These are phyloP conservation scores for Dichotomocladium elegans DNA, from an alignment of 371 early-diverging fungal species.

Conservation along the genomic window DNA sequence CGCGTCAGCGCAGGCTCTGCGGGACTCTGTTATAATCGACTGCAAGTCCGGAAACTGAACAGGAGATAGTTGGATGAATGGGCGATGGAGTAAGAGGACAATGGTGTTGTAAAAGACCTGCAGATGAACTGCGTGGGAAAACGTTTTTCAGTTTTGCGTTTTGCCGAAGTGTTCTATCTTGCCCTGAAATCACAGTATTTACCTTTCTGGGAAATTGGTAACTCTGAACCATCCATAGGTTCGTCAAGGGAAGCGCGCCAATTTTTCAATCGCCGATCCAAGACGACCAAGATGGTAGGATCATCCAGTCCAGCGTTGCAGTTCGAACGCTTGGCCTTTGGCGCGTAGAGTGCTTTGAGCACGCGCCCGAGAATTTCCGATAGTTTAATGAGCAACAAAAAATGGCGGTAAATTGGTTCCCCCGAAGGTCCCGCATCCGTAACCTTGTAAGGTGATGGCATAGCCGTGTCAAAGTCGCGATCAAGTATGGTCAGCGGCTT, in stretches of 20 bases:
- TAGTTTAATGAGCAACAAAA: slow-evolving; percentile 32
- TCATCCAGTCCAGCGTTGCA: slow-evolving; percentile 39
- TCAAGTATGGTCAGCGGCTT: slow-evolving; percentile 50
- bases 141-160: too few species aligned
- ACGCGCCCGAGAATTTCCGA: slow-evolving; percentile 44
- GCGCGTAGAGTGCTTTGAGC: slow-evolving; percentile 40
- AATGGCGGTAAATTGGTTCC: slow-evolving; percentile 27
- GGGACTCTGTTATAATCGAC: slow-evolving; percentile 30
- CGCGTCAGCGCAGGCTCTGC: slow-evolving; percentile 27
- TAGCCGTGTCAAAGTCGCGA: slow-evolving; percentile 43
- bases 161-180: too few species aligned
- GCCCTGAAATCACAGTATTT: slow-evolving; percentile 1
- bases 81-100: slow-evolving; percentile 52
- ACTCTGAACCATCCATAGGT: slow-evolving; percentile 11
- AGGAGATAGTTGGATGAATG: slow-evolving; percentile 35
- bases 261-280: slow-evolving; percentile 38
- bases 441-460: slow-evolving; percentile 34
- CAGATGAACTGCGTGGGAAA: slow-evolving; percentile 32
- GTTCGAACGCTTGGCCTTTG: slow-evolving; percentile 37
- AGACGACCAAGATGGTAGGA: slow-evolving; percentile 36
- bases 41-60: slow-evolving; percentile 11
- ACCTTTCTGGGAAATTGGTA: slow-evolving; percentile 35
- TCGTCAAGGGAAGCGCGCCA: slow-evolving; percentile 31
- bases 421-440: slow-evolving; percentile 7
- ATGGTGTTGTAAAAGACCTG: slow-evolving; percentile 52